These are phyloP conservation scores for Colletotrichum magnum DNA, from an alignment of 2,329 filamentous ascomycete genomes.

Conservation along the genomic window DNA sequence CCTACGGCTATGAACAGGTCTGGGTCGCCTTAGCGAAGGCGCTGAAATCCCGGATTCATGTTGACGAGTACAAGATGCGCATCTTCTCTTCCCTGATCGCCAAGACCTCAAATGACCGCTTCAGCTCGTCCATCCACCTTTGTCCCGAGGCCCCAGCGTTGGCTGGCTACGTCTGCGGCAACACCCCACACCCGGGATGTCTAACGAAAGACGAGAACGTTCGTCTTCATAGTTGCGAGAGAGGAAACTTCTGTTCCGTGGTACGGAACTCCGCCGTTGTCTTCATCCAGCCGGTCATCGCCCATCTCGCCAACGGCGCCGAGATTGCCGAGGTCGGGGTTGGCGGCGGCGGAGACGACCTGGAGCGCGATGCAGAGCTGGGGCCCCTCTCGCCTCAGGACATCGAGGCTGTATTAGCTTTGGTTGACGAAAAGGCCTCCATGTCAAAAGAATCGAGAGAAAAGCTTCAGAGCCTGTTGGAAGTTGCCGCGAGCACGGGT, in stretches of 20 bases:
- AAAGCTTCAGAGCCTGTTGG: conserved; percentile 35
- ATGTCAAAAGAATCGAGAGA: conserved; percentile 43
- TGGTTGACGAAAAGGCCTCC: conserved; percentile 44
- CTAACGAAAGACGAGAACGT: conserved; percentile 74
- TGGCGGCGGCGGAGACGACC: conserved; percentile 84
- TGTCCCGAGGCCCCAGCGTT: conserved; percentile 76
- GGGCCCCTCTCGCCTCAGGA: conserved; percentile 69
- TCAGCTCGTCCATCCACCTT: conserved; percentile 58
- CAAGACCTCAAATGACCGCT: conserved; percentile 56
- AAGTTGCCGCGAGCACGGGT: conserved; percentile 43
- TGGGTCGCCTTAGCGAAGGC: conserved; percentile 85
- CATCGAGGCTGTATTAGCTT: conserved; percentile 62
- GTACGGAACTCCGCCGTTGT: conserved; percentile 70
- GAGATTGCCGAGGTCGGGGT: conserved; percentile 82
- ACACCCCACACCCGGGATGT: conserved; percentile 77
- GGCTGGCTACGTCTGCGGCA: conserved; percentile 82
- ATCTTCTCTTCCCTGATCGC: conserved; percentile 77
- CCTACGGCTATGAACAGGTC: conserved; percentile 90
- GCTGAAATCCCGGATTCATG: conserved; percentile 80
- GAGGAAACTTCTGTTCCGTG: conserved; percentile 72
- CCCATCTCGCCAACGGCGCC: conserved; percentile 69
- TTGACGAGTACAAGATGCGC: conserved; percentile 83
- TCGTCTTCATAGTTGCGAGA: conserved; percentile 89
- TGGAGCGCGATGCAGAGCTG: conserved; percentile 77
- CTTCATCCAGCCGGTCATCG: conserved; percentile 84